Conservation (phyloP, 495 filamentous ascomycete species). For the Platismatia glauca region DNA sequence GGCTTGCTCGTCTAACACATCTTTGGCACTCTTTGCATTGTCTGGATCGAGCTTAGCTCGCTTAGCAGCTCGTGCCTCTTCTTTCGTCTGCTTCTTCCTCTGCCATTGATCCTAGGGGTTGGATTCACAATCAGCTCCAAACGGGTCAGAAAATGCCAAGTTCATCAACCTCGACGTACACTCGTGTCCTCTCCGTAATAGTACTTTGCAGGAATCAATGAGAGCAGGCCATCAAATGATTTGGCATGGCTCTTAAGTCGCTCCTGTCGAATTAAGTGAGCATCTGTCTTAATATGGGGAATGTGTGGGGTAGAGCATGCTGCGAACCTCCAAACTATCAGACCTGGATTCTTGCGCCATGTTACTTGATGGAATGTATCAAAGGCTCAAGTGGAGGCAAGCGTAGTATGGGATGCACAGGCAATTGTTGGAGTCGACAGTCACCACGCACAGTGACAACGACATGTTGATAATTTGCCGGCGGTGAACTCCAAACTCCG, state of each 20-base stretch:
- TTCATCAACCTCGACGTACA: constrained; percentile 49
- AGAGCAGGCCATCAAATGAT: constrained; percentile 85
- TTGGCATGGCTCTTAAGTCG: constrained; percentile 75
- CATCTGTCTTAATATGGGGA: not conserved
- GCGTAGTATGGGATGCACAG: not conserved
- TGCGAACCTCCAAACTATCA: constrained; percentile 19
- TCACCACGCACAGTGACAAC: not conserved
- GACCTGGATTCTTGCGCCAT: constrained; percentile 16
- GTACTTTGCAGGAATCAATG: constrained; percentile 83
- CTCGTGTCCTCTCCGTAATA: constrained; percentile 82
- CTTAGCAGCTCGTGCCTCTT: constrained; percentile 65
- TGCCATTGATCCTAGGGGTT: constrained; percentile 67
- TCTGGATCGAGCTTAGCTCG: constrained; percentile 81
- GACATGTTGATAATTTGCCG: not conserved
- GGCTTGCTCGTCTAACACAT: constrained; percentile 76
- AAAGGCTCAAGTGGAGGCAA: not conserved
- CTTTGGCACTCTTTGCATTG: constrained; percentile 68
- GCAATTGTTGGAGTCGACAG: not conserved
- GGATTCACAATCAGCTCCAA: constrained; percentile 1
- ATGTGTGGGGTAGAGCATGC: not conserved
- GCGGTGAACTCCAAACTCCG: constrained; percentile 5
- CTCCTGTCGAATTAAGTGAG: constrained; percentile 45
- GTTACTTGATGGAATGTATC: not conserved
- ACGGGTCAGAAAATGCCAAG: not conserved
- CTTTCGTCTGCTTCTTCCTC: constrained; percentile 80